A percentile compares a stretch with the other conserved stretches of the same genome.
phyloP scores from a whole-genome alignment of 1,139 yeast species.

The Magnusiomyces clavatus region DNA sequence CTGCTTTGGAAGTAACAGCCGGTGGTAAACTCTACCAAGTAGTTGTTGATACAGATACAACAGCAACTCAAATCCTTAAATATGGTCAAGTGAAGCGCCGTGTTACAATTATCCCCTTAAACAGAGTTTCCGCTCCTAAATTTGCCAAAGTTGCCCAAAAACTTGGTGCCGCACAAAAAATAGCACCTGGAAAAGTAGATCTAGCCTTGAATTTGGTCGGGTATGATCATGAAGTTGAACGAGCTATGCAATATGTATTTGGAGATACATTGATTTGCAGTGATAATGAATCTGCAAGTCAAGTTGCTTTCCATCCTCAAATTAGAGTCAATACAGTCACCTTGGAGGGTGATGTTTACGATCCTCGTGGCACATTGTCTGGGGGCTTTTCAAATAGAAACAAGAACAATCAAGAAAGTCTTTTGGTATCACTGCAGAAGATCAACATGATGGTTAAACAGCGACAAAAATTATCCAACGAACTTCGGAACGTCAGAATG shows the following conservation, averaged over 20 bases:
- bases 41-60: slow-evolving; percentile 79
- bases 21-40: slow-evolving; percentile 88
- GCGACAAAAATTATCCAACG: slow-evolving; percentile 35
- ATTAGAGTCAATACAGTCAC: slow-evolving; percentile 85
- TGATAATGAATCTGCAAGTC: slow-evolving; percentile 82
- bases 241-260: slow-evolving; percentile 89
- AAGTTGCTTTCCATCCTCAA: slow-evolving; percentile 76
- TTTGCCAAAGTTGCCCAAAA: slow-evolving; percentile 31
- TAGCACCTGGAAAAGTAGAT: slow-evolving; percentile 81
- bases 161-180: slow-evolving; percentile 47
- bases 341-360: slow-evolving; percentile 87
- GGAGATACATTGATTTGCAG: slow-evolving; percentile 81
- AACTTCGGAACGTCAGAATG: slow-evolving; percentile 37
- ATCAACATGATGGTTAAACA: slow-evolving; percentile 46
- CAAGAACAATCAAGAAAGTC: not conserved
- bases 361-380: slow-evolving; percentile 90
- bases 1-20: slow-evolving; percentile 90
- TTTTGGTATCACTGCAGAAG: slow-evolving; percentile 53
- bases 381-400: slow-evolving; percentile 50
- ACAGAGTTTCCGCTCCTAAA: slow-evolving; percentile 55
- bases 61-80: slow-evolving; percentile 76
- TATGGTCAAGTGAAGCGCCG: slow-evolving; percentile 71
- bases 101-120: slow-evolving; percentile 87
- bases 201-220: slow-evolving; percentile 75
- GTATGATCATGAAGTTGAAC: slow-evolving; percentile 58